phyloP scores from a whole-genome alignment of 352 stramenopile genomes.

The Phytopythium delawarense region DNA sequence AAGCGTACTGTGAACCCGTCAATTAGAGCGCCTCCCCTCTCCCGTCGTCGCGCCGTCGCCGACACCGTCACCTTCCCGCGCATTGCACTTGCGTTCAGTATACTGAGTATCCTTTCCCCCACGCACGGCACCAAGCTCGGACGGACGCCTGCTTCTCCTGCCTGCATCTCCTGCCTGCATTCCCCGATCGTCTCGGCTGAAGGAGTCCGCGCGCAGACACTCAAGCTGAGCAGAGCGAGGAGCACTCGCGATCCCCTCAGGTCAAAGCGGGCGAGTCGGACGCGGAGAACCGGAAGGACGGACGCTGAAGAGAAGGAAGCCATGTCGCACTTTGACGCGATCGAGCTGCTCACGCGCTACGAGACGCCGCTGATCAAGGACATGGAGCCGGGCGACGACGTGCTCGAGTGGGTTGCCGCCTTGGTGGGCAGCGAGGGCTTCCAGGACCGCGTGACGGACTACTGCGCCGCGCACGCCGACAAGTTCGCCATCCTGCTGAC shows the following conservation, averaged over 20 bases:
- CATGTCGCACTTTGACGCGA: conserved; percentile 69
- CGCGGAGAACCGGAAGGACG: neutral
- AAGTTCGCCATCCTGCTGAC: conserved; percentile 63
- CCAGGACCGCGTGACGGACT: conserved; percentile 55
- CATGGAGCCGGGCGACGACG: conserved; percentile 75
- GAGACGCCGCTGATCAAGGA: conserved; percentile 80
- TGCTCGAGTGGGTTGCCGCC: conserved; percentile 77
- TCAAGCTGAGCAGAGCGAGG: neutral
- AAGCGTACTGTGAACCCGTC: neutral
- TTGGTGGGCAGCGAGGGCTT: conserved; percentile 71
- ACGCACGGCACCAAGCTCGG: neutral
- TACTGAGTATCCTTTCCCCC: conserved; percentile 1
- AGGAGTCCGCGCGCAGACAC: neutral
- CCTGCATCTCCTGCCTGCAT: neutral
- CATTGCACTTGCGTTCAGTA: conserved; percentile 4
- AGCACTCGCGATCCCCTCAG: no score
- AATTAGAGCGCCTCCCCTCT: conserved; percentile 1
- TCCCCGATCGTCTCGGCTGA: neutral
- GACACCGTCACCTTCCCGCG: neutral
- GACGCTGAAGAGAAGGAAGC: neutral
- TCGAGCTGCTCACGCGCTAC: conserved; percentile 73
- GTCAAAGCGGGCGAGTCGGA: neutral
- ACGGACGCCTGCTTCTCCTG: neutral
- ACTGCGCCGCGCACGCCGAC: conserved; percentile 53
- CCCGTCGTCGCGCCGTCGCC: conserved; percentile 4